Percentiles rank a stretch among this genome's conserved stretches.
Evolutionary conservation across 1,284 basidiomycete genomes (phyloP).

Genomic region (Boletus subluridellus): DNA sequence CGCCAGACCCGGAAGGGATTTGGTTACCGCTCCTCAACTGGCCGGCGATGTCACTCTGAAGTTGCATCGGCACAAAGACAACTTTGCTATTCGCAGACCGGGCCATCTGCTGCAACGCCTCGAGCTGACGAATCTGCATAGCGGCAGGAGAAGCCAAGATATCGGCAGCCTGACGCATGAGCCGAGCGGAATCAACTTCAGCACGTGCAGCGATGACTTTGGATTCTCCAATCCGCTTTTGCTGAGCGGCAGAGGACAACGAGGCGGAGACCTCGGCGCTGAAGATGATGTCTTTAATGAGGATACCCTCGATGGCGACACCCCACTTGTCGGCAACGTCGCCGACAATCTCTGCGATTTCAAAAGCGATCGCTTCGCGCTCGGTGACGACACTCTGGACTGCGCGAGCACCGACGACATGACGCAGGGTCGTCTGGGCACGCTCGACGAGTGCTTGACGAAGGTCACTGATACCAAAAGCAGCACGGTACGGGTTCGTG

Average conservation of each 20-base stretch:
- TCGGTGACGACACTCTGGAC: conserved; percentile 87
- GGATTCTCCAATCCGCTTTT: conserved; percentile 91
- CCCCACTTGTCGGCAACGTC: conserved; percentile 91
- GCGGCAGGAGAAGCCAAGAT: conserved; percentile 90
- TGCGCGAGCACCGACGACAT: conserved; percentile 88
- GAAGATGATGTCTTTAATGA: conserved; percentile 94
- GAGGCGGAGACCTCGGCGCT: conserved; percentile 87
- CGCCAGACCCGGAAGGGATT: conserved; percentile 37
- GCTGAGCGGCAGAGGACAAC: conserved; percentile 89
- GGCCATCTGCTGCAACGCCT: conserved; percentile 73
- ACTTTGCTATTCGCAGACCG: conserved; percentile 82
- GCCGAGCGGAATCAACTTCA: conserved; percentile 89
- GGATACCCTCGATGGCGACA: conserved; percentile 90
- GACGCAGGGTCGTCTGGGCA: conserved; percentile 92
- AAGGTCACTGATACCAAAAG: conserved; percentile 89
- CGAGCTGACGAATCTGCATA: conserved; percentile 96
- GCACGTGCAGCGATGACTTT: conserved; percentile 96
- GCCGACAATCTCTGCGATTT: conserved; percentile 92
- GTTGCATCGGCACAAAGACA: conserved; percentile 91
- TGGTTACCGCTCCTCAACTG: conserved; percentile 39
- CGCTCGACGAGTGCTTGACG: conserved; percentile 86
- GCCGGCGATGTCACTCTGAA: conserved; percentile 67
- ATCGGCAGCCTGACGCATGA: conserved; percentile 93
- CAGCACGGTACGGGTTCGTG: conserved; percentile 82
- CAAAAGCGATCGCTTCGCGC: conserved; percentile 92